Base-by-base conservation (phyloP, 306 rosid genomes). In the Sesbania bispinosa region DNA sequence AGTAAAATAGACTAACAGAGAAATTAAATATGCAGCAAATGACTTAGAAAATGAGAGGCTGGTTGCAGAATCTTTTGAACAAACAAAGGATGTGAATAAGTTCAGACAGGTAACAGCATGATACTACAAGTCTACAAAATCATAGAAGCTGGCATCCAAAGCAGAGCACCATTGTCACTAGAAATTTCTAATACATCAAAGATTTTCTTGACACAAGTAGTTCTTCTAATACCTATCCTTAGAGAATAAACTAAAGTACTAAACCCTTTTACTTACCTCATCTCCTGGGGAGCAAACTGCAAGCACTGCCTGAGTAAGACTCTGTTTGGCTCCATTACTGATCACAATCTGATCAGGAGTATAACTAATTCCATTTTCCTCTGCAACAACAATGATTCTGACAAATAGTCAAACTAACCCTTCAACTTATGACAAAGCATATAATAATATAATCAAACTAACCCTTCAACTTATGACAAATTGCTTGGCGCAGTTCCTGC, bases 311-410 rank as follows among this genome's bases (percentile, higher is more conserved):
- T 94, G 99, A 67, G 85, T 10, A 80, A 80, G 18, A 80, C 95
- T 82, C 86, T 94, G 99, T 80, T 94, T 94, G 58, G 99, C 99
- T 75, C 99, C 99, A 74, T 94, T 94, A 73, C 96, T 89, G 71
- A 94, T 88, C 47, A 94, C 76, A 48, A 94, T 74, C 81, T 89
- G 91, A 82, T 94, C 93, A 24, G 95, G 83, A n/a, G 91, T 82
- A 55, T 89, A 94, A 10, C 78, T 79, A 47, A 94, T 72, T 46
- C 91, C 95, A 61, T 94, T 94, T 85, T 94, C 99, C 90, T 85
- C 99, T 94, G 79, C 81, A 73, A 62, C 29, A 74, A 41, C 51
- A 45, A 18, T n/a, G n/a, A n/a, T 2, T 2, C 29, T 3, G 6
- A 1, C 26, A 48, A 10, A 45, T 13, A 48, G 14, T 64, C 47